These are phyloP conservation scores for Ceratobasidium sp. DNA, from an alignment of 1,284 basidiomycete genomes.

Conservation along the genomic window DNA sequence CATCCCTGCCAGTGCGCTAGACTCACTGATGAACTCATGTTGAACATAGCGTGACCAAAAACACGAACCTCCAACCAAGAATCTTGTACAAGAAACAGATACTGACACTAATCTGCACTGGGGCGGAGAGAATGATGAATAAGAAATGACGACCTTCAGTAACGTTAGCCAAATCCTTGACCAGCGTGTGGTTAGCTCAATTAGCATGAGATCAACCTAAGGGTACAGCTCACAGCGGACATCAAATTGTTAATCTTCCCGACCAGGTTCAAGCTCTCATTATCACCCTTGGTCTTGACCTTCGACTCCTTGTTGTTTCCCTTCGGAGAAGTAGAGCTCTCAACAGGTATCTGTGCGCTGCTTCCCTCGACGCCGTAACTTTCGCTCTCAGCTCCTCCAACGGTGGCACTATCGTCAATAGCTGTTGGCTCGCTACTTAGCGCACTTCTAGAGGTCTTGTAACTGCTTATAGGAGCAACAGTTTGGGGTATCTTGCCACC, in stretches of 20 bases:
- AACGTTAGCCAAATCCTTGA: constrained; percentile 39
- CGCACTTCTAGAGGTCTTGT: neutral
- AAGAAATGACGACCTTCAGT: constrained; percentile 40
- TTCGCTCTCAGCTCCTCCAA: neutral
- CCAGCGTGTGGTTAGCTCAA: neutral
- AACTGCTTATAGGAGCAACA: neutral
- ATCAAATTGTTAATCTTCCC: constrained; percentile 42
- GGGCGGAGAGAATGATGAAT: constrained; percentile 37
- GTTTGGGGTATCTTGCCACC: constrained; percentile 16
- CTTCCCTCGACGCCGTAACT: constrained; percentile 4
- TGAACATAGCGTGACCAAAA: neutral
- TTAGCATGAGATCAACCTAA: neutral
- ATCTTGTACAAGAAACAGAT: constrained; percentile 39
- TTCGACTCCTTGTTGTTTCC: neutral
- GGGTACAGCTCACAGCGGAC: constrained; percentile 13
- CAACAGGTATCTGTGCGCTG: constrained; percentile 9
- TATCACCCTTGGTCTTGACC: neutral
- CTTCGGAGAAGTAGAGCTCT: neutral
- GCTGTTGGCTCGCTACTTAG: neutral
- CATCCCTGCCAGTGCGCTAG: constrained; percentile 38
- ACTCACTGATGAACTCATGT: neutral
- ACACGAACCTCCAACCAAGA: constrained; percentile 39
- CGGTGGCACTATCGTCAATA: neutral
- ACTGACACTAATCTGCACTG: constrained; percentile 35
- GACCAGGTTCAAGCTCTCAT: constrained; percentile 26